Percentiles rank a stretch among this genome's conserved stretches.
Evolutionary conservation across 2,329 filamentous ascomycete species (phyloP).

Genomic region (Chaetomium sp.): DNA sequence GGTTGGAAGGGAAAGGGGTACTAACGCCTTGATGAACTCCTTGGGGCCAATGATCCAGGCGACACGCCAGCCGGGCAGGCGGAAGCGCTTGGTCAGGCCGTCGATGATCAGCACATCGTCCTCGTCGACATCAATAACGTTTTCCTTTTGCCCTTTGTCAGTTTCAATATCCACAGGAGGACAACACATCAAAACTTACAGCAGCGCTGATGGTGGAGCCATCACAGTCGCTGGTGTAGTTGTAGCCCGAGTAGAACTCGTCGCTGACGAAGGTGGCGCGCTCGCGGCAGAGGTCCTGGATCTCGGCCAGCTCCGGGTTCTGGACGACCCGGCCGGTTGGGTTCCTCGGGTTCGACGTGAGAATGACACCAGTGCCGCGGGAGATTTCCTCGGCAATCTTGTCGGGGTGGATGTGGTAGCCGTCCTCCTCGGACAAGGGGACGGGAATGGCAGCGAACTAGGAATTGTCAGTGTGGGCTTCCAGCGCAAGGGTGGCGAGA

Average conservation of each 20-base stretch:
- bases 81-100: conserved; percentile 94
- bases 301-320: conserved; percentile 82
- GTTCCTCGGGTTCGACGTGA: conserved; percentile 95
- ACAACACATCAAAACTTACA: conserved; percentile 27
- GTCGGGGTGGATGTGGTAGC: conserved; percentile 90
- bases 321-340: conserved; percentile 86
- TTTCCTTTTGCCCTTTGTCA: conserved; percentile 52
- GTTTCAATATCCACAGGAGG: background rate
- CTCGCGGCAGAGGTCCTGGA: conserved; percentile 90
- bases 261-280: conserved; percentile 91
- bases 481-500: background rate
- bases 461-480: conserved; percentile 19
- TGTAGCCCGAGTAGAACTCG: conserved; percentile 96
- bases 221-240: conserved; percentile 91
- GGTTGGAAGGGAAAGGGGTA: conserved; percentile 23
- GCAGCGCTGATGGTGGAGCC: conserved; percentile 86
- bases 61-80: conserved; percentile 92
- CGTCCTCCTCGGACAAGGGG: conserved; percentile 79
- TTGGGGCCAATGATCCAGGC: conserved; percentile 96
- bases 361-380: conserved; percentile 81
- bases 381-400: conserved; percentile 92
- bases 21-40: conserved; percentile 85
- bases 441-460: conserved; percentile 85
- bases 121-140: conserved; percentile 85
- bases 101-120: conserved; percentile 95